Conservation (phyloP, 345 rosid genomes). For the Kernera saxatilis region DNA sequence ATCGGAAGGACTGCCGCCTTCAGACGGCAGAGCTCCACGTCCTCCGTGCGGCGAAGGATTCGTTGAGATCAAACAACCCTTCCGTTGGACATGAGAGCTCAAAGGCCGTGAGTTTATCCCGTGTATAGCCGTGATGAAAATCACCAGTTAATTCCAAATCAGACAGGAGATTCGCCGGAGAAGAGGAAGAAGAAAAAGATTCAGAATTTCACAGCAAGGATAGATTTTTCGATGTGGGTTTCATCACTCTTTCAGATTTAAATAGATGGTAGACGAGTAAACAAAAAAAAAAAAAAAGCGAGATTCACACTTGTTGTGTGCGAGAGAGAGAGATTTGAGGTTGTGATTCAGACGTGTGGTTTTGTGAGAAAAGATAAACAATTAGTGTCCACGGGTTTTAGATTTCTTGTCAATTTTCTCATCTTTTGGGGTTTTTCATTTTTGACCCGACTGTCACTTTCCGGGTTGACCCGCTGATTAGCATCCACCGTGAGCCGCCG, state of each 20-base stretch:
- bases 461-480: background rate
- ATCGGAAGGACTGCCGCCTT: constrained; percentile 99
- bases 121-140: constrained; percentile 20
- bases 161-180: background rate
- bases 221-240: background rate
- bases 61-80: constrained; percentile 33
- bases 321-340: background rate
- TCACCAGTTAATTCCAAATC: background rate
- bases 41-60: constrained; percentile 99
- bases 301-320: background rate
- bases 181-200: background rate
- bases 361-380: background rate
- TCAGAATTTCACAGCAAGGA: background rate
- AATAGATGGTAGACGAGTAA: background rate
- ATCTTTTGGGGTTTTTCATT: background rate
- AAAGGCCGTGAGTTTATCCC: background rate
- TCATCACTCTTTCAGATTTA: background rate
- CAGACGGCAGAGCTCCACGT: constrained; percentile 99
- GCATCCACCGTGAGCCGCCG: background rate
- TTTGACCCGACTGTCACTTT: background rate
- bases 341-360: constrained; percentile 1
- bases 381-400: background rate
- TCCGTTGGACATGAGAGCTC: constrained; percentile 5
- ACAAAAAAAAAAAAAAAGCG: background rate
- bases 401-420: background rate